These are phyloP conservation scores for Silene noctiflora DNA, from an alignment of 179 eudicot species.

Conservation along the genomic window DNA sequence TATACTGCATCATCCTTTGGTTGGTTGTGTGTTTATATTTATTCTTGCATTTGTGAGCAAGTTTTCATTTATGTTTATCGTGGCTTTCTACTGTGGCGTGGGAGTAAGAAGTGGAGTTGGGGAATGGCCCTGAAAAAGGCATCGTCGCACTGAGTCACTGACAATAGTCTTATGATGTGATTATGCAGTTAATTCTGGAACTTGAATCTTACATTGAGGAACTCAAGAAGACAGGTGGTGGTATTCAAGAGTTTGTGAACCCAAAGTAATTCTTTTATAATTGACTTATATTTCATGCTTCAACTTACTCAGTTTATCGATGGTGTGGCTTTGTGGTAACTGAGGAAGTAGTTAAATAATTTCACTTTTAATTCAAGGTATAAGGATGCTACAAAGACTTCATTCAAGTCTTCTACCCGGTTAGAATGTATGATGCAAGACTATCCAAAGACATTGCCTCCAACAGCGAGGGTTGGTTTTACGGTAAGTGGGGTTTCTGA, in stretches of 20 bases:
- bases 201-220: conserved; percentile 85
- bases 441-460: conserved; percentile 92
- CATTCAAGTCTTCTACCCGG: conserved; percentile 94
- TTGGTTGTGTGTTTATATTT: conserved; percentile 3
- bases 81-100: neutral
- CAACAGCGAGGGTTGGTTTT: conserved; percentile 94
- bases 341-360: neutral
- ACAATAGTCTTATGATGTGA: conserved; percentile 9
- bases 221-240: conserved; percentile 80
- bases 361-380: conserved; percentile 44
- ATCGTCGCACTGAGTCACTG: neutral
- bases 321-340: neutral
- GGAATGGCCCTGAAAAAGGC: neutral
- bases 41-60: neutral
- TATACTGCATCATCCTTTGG: neutral
- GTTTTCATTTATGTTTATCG: neutral
- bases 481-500: conserved; percentile 53
- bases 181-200: conserved; percentile 77
- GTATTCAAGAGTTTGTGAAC: conserved; percentile 93
- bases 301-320: neutral
- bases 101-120: neutral
- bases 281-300: neutral
- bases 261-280: conserved; percentile 60
- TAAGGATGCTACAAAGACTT: conserved; percentile 79
- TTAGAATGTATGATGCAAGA: conserved; percentile 99